Base-by-base conservation (phyloP, 139 green algal genomes). In the Astrephomene gubernaculifera region DNA sequence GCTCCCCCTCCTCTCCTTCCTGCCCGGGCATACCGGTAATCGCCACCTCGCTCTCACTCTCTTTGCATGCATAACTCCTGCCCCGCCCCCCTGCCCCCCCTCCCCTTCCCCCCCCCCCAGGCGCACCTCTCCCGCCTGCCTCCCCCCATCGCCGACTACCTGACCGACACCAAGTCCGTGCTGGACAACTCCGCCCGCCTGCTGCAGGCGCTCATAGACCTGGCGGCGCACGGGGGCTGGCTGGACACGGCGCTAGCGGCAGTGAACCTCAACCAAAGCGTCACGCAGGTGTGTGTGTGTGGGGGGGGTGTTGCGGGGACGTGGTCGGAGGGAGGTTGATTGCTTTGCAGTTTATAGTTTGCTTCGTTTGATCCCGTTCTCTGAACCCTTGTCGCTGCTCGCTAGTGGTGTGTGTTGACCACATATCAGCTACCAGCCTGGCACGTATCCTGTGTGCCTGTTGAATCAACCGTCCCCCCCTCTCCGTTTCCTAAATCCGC, bases 111-210 rank as follows among this genome's bases (percentile, higher is more conserved):
- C 54, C 33, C 76, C 76, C 29, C 27, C 17, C 95, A 99, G 94
- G 93, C 94, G 1, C 97, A 99, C 93, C 89, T 99, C 83, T 90
- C 88, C 7, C 92, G 95, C 12, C 44, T 96, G 79, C 75, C 88
- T 0, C 87, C 97, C 57, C 97, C 97, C 67, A 97, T 99, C 80
- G 94, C 75, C 36, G 97, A 99, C 90, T 99, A 99, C 85, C 39
- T 97, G 35, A 98, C 96, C 5, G 97, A 99, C 91, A 98, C 96
- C 33, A 97, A 96, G 88, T 88, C 79, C 22, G 95, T 96, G 67
- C 91, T 99, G 71, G 97, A 99, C 91, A 97, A 99, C 81, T 92
- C 82, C 60, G 81, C 98, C 38, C 95, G 97, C 41, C 87, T 99
- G 36, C 86, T 99, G 78, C 96, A 95, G 91, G 97, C 97, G 0